Base-by-base conservation (phyloP, 2,329 filamentous ascomycete genomes). In the Esteya vermicola region DNA sequence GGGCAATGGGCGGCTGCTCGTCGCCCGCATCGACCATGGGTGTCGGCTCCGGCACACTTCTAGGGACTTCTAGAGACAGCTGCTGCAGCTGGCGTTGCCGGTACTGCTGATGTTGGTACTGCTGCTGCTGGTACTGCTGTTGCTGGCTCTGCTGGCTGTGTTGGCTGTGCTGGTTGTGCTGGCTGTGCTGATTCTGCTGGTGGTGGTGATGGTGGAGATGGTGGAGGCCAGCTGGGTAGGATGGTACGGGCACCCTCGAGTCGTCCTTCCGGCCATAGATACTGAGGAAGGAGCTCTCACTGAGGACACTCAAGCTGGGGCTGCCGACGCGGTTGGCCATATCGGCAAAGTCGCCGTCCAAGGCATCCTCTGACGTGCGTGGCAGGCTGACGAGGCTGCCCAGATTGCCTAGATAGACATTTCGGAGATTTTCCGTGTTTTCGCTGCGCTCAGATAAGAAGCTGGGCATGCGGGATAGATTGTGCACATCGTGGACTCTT, bases 281-380 rank as follows among this genome's bases (percentile, higher is more conserved):
- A 48, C 76, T 81, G 19, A 70, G 48, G 48, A 81, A 80, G 0
- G 76, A 81, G 52, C 75, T 80, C 53, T 81, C 75, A 47, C 76
- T 81, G 45, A 81, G 55, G 12, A 80, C 62, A 47, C 77, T 81
- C 37, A 81, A 56, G 26, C 67, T 70, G 4, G 77, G 76, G 47
- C 75, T 81, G 22, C 61, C 62, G 43, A 72, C 50, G 39, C 61
- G 63, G 44, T 70, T 51, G 35, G 58, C 53, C 33, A 59, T 53
- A 12, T 44, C 41, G 19, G 31, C 33, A 38, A 48, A 39, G 14
- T 54, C 50, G 20, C 41, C 52, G 20, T 60, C 57, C 13, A 54
- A 52, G 3, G 52, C 50, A 23, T 61, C 64, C 36, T 70, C 68
- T 0, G 57, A 57, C 26, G 67, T 53, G 18, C 64, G 64, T 1